Conservation (phyloP, 257 asterid species). For the Petunia axillaris region DNA sequence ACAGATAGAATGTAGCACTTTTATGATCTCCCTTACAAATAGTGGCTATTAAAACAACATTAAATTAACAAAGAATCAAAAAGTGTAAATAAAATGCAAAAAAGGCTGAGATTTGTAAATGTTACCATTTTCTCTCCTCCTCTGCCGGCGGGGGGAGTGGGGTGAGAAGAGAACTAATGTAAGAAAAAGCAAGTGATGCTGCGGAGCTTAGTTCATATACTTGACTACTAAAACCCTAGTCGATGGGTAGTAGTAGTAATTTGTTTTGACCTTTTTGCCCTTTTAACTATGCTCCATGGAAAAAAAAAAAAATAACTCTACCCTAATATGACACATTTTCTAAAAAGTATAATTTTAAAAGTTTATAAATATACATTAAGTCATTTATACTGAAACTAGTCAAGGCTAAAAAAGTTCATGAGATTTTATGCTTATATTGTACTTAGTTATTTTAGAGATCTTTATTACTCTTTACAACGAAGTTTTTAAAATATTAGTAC, state of each 20-base stretch:
- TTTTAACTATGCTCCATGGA: background rate
- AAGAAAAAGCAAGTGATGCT: background rate
- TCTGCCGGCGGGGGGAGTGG: background rate
- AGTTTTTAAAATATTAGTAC: no score
- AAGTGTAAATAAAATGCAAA: background rate
- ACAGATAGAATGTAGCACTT: background rate
- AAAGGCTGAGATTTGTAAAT: background rate
- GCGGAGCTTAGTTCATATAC: background rate
- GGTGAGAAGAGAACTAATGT: background rate
- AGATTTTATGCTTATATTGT: no score
- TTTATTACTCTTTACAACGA: no score
- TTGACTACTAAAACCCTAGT: slow-evolving; percentile 20
- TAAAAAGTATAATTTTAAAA: no score
- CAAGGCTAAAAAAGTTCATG: no score
- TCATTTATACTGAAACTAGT: no score
- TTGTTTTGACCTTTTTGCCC: background rate
- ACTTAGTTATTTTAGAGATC: no score
- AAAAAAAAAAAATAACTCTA: no score
- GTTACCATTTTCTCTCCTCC: slow-evolving; percentile 21
- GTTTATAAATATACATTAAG: no score
- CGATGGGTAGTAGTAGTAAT: background rate
- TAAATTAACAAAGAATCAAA: background rate
- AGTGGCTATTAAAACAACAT: background rate
- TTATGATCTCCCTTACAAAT: background rate
- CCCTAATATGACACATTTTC: no score